Base-by-base conservation (phyloP, 192 early-diverging fungal species). In the Coemansia sp. region DNA sequence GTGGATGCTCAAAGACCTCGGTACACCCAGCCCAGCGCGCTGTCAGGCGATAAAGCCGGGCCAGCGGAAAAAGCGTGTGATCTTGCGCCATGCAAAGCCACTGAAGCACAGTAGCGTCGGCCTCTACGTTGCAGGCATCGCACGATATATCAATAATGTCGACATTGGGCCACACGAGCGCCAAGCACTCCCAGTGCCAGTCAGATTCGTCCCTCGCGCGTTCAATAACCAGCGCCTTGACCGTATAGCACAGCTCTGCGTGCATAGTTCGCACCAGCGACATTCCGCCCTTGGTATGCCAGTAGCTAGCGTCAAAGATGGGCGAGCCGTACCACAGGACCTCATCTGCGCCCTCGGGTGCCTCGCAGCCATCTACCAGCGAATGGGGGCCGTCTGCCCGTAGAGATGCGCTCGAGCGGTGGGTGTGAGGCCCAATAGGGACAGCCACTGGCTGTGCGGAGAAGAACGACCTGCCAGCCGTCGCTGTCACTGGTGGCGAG, bases 1-100 rank as follows among this genome's bases (percentile, higher is more conserved):
- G 60, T 10, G 66, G 73, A 26, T 81, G 78, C 69, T 81, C 78
- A 60, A 81, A 81, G 3, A 76, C 70, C 57, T 81, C 79, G 24
- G 64, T 73, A 33, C 73, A 81, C 14, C 79, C 79, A 13, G 73
- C 69, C 79, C 79, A 81, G 60, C 61, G 66, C 13, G 63, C 57
- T n/a, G 63, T 76, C 46, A 81, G 34, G 5, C 79, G 72, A 34
- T 76, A 81, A 21, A 72, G 55, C 40, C 42, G 63, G 35, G 67
- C 73, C 2, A 43, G 43, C 36, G 79, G 79, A 26, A 81, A 76
- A 48, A 73, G 53, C 20, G 66, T 16, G 10, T 33, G 28, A 59
- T 81, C 67, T 31, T 81, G 79, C 5, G 62, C 67, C 26, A 69
- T 38, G 7, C 64, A 46, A 26, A 81, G 79, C 79, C 79, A 81